Percentiles rank a stretch among this genome's conserved stretches.
Evolutionary conservation across 371 early-diverging fungal genomes (phyloP).

Genomic region (Rhizopus microsporus): DNA sequence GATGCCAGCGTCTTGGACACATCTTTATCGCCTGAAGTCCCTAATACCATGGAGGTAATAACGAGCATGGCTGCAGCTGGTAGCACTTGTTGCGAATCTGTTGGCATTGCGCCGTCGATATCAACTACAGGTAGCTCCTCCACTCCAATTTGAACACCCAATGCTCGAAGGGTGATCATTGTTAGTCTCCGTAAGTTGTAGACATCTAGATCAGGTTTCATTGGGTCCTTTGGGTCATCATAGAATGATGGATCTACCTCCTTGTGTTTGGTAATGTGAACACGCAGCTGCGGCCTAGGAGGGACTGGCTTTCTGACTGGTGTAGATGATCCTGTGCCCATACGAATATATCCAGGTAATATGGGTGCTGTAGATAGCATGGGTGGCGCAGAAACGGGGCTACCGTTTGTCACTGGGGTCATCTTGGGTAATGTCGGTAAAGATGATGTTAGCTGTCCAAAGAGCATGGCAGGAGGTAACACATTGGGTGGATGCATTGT

Average conservation of each 20-base stretch:
- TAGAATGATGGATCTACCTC: slow-evolving; percentile 18
- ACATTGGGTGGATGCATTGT: neutral
- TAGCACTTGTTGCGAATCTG: slow-evolving; percentile 43
- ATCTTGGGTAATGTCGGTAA: neutral
- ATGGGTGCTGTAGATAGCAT: neutral
- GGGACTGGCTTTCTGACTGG: slow-evolving; percentile 11
- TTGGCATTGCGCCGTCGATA: slow-evolving; percentile 25
- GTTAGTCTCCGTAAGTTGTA: slow-evolving; percentile 33
- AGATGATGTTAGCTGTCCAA: neutral
- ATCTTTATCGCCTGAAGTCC: slow-evolving; percentile 52
- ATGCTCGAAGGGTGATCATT: slow-evolving; percentile 32
- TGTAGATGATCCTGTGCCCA: neutral
- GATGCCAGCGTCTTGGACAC: slow-evolving; percentile 45
- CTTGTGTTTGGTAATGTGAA: slow-evolving; percentile 25
- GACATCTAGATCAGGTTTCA: slow-evolving; percentile 42
- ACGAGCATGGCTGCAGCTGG: slow-evolving; percentile 46
- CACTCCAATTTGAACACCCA: slow-evolving; percentile 32
- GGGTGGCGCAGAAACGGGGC: neutral
- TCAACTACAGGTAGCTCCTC: slow-evolving; percentile 39
- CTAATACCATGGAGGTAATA: slow-evolving; percentile 47
- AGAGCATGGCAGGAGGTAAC: slow-evolving; percentile 1
- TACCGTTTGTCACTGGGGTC: neutral
- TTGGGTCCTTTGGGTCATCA: slow-evolving; percentile 38
- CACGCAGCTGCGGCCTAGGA: slow-evolving; percentile 28
- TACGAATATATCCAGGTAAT: neutral